Evolutionary conservation across 768 basidiomycete species (phyloP), one percentile per base, ranked within the genome.

Genomic region (Dioszegia aurantiaca): DNA sequence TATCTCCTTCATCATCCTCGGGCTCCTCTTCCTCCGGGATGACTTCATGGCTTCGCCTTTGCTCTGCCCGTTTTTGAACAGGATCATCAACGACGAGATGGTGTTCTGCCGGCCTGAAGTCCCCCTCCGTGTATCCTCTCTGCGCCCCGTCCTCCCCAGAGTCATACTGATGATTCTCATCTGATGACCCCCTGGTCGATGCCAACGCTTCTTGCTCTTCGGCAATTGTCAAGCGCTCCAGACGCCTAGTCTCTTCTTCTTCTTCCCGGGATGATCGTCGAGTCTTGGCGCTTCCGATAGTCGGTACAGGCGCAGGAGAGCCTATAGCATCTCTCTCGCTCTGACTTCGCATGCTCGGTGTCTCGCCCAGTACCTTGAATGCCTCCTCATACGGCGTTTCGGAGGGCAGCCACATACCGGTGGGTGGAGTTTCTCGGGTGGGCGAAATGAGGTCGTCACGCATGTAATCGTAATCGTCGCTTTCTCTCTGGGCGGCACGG

Each of bases 311-410:
- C 11, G 48, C 41, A 10, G 55, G 49, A 4, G 55, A 36, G 12
- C 55, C 31, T 9, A 39, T 41, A 8, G 36, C 55, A 10, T 37
- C 40, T 27, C 37, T 40, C 9, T 42, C 51, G n/a, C 40, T 54
- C 26, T 37, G 30, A 23, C 58, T 46, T 1, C 41, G 24, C 51
- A 49, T 54, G 54, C 55, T 21, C 47, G 62, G 51, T 14, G 51
- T 53, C 33, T 61, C 59, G 6, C 62, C 59, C 1, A 58, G 47
- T 39, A 70, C 61, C 44, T 65, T 59, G 31, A 64, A 65, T 6
- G 37, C 47, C 53, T 67, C 69, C 40, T 68, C 69, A 19, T 37
- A 37, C 0, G 69, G 69, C 12, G 67, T 71, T n/a, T 57, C 53
- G 26, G 61, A 49, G 1, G 69, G 69, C 23, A 51, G 48, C 52